Evolutionary conservation across 768 basidiomycete genomes (phyloP), one percentile per base, ranked within the genome.

Genomic region (Mycena rebaudengoi): DNA sequence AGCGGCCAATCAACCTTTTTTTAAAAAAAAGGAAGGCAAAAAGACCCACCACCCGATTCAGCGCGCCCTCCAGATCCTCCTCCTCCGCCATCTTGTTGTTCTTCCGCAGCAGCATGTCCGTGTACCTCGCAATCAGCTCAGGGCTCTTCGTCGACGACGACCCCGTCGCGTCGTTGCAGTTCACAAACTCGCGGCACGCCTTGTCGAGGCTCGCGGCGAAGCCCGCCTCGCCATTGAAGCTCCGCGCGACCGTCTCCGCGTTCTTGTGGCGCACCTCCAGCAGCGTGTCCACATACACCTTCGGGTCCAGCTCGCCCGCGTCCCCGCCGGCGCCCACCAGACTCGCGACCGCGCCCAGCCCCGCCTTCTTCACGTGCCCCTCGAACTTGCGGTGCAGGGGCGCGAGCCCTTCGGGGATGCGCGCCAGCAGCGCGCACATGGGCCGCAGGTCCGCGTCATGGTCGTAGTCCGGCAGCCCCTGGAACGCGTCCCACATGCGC

Each of bases 151-250:
- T 89, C 18, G 88, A 89, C 1, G 89, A 91, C 23, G 83, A 79
- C 4, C 94, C 94, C 11, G 95, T 96, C 10, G 94, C 94, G 50
- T 89, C 87, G 73, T 99, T 99, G 39, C 89, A 84, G 76, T 99
- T 99, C 74, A 97, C 94, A 75, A 95, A 98, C 72, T 96, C 95
- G 70, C 94, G 83, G 79, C 95, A 98, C 0, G 97, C 97, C 85
- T 95, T 89, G 76, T 98, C 97, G 49, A 99, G 80, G 74, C 91
- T 91, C 1, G 94, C 95, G 33, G 96, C 91, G 74, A 99, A 99
- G 14, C 95, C 95, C 26, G 93, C 89, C 74, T 98, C 96, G 30
- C 91, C 95, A 66, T 90, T 86, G 83, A 98, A 99, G 71, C 94
- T 93, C 67, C 91, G 86, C 23, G 86, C 84, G 35, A 97, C 95